Evolutionary conservation across 1,139 yeast genomes (phyloP).

Genomic region (Sugiyamaella castrensis): DNA sequence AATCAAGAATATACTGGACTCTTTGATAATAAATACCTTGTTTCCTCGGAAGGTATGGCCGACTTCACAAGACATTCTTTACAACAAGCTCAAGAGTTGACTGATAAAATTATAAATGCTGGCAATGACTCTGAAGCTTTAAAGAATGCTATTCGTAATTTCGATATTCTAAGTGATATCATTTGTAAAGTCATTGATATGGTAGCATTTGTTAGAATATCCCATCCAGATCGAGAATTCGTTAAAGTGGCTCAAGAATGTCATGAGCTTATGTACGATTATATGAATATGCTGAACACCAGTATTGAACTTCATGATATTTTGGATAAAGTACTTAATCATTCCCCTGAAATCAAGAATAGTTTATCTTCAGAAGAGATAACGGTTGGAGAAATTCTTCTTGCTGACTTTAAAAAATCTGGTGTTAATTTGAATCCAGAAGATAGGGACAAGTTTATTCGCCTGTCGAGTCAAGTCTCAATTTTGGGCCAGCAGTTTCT

Average conservation of each 20-base stretch:
- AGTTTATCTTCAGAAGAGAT: conserved; percentile 65
- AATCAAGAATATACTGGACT: conserved; percentile 50
- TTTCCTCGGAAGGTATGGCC: conserved; percentile 65
- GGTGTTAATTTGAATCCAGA: conserved; percentile 77
- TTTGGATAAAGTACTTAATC: conserved; percentile 54
- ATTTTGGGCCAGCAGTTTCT: conserved; percentile 78
- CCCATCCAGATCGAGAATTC: conserved; percentile 74
- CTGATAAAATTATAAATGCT: conserved; percentile 47
- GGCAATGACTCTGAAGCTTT: conserved; percentile 48
- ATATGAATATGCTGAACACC: conserved; percentile 90
- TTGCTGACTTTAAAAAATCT: conserved; percentile 84
- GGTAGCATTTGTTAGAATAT: conserved; percentile 87
- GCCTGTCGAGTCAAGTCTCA: conserved; percentile 77
- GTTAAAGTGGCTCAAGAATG: conserved; percentile 81
- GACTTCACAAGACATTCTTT: conserved; percentile 66
- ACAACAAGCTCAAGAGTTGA: conserved; percentile 58
- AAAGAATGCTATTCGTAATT: conserved; percentile 54
- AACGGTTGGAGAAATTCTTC: conserved; percentile 74
- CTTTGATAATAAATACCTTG: conserved; percentile 66
- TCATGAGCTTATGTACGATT: conserved; percentile 86
- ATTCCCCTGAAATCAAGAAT: conserved; percentile 37
- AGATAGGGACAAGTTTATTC: conserved; percentile 68
- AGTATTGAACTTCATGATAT: conserved; percentile 67
- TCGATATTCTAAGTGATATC: conserved; percentile 84
- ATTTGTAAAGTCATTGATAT: conserved; percentile 91